A percentile compares a stretch with the other conserved stretches of the same genome.
These are phyloP conservation scores for Citrus sp. DNA, from an alignment of 345 rosid species.

Conservation along the genomic window DNA sequence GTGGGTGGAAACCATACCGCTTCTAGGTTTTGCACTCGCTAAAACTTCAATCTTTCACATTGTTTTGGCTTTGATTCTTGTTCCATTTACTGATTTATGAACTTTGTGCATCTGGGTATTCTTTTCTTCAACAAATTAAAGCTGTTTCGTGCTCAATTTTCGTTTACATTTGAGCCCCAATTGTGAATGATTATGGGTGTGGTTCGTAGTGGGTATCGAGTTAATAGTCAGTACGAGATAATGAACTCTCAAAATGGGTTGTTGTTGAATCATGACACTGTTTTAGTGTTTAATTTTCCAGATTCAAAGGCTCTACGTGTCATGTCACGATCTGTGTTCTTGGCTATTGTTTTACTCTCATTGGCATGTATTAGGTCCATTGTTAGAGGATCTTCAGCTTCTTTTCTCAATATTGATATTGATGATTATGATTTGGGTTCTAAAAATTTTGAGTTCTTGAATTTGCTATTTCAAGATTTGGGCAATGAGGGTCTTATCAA, in stretches of 20 bases:
- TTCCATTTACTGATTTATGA: background rate
- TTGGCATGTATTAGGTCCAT: conserved; percentile 30
- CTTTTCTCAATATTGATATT: background rate
- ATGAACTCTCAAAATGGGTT: conserved; percentile 17
- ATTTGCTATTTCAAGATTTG: conserved; percentile 38
- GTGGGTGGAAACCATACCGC: conserved; percentile 73
- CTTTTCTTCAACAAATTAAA: background rate
- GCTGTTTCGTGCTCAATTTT: conserved; percentile 7
- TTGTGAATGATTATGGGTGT: conserved; percentile 18
- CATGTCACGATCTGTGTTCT: conserved; percentile 42
- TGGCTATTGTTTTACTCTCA: conserved; percentile 34
- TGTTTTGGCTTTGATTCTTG: conserved; percentile 3
- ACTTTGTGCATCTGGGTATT: conserved; percentile 15
- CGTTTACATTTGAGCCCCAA: background rate
- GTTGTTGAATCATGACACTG: conserved; percentile 17
- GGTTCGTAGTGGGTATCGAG: conserved; percentile 12
- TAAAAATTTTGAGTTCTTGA: conserved; percentile 27
- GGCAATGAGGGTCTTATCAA: conserved; percentile 43
- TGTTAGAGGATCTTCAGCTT: conserved; percentile 18
- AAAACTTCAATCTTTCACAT: conserved; percentile 4
- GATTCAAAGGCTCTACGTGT: conserved; percentile 34
- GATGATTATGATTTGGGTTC: conserved; percentile 15
- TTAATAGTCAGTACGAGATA: conserved; percentile 13
- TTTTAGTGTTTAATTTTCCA: conserved; percentile 39
- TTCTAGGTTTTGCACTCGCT: conserved; percentile 57